These are phyloP conservation scores for Durotheca rogersii DNA, from an alignment of 495 filamentous ascomycete genomes.

Conservation along the genomic window DNA sequence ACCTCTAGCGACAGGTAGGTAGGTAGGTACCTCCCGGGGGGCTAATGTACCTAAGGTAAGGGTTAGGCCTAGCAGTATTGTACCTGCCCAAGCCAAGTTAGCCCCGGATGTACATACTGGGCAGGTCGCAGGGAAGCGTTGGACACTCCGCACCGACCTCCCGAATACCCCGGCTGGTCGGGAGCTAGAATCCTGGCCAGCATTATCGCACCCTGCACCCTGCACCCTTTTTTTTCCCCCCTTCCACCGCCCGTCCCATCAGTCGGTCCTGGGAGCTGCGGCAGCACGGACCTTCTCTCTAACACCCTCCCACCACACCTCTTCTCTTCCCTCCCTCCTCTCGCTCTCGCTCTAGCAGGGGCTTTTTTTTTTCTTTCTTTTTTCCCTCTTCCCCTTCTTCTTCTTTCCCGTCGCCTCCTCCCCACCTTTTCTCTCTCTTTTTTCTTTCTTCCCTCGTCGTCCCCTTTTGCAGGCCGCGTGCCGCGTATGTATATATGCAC, in stretches of 20 bases:
- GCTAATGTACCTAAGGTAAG: conserved; percentile 6
- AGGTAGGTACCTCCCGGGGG: conserved; percentile 3
- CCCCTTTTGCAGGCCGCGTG: too few relatives aligned
- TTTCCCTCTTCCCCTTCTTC: neutral
- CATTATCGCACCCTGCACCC: conserved; percentile 19
- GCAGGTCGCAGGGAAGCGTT: too few relatives aligned
- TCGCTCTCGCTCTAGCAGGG: conserved; percentile 12
- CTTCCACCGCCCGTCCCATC: conserved; percentile 14
- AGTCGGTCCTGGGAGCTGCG: too few relatives aligned
- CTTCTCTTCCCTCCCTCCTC: conserved; percentile 11
- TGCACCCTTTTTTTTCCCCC: conserved; percentile 5
- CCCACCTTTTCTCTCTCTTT: conserved; percentile 4
- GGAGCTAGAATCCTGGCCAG: conserved; percentile 32
- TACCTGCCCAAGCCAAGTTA: too few relatives aligned
- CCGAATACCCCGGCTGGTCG: conserved; percentile 31
- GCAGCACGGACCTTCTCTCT: too few relatives aligned
- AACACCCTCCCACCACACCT: too few relatives aligned
- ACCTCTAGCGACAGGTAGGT: neutral
- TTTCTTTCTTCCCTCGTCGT: too few relatives aligned
- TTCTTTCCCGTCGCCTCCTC: neutral
- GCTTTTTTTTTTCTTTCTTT: conserved; percentile 1
- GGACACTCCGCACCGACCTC: conserved; percentile 32
- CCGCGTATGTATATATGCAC: too few relatives aligned
- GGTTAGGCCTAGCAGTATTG: too few relatives aligned
- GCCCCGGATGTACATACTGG: too few relatives aligned